Evolutionary conservation across 2,329 filamentous ascomycete species (phyloP).

Genomic region (Penicillium sp.): DNA sequence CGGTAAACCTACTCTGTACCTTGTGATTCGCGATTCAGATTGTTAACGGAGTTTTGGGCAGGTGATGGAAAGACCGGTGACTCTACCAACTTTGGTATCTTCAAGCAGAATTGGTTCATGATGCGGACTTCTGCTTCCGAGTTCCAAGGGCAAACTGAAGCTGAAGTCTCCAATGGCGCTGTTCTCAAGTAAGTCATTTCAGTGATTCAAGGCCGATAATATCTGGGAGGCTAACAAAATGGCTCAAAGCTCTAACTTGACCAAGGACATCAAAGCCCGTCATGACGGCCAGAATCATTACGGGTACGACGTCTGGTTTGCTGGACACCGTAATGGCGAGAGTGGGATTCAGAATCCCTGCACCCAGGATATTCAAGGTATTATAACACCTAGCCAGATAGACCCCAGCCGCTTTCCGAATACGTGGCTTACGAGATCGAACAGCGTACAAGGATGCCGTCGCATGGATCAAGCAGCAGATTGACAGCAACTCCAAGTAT

Average conservation of each 20-base stretch:
- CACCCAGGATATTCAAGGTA: constrained; percentile 26
- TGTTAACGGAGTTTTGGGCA: not conserved
- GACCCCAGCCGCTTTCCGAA: too few relatives aligned
- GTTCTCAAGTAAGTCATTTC: constrained; percentile 28
- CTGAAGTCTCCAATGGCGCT: constrained; percentile 29
- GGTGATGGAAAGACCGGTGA: constrained; percentile 34
- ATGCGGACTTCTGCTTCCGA: constrained; percentile 29
- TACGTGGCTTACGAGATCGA: not conserved
- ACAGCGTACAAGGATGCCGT: constrained; percentile 30
- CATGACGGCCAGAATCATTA: constrained; percentile 25
- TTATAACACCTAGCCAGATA: not conserved
- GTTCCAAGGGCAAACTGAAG: constrained; percentile 24
- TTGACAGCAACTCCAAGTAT: constrained; percentile 25
- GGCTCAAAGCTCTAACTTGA: constrained; percentile 16
- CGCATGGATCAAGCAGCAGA: constrained; percentile 34
- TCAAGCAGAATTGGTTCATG: constrained; percentile 39
- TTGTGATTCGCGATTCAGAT: too few relatives aligned
- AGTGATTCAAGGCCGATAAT: not conserved
- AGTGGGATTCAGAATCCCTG: constrained; percentile 22
- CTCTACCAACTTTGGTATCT: constrained; percentile 35
- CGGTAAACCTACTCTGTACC: constrained; percentile 10
- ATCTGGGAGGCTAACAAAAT: not conserved
- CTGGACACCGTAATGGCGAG: constrained; percentile 29
- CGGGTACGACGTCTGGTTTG: constrained; percentile 27
- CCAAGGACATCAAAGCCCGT: constrained; percentile 25